A percentile compares a stretch with the other conserved stretches of the same genome.
phyloP scores from a whole-genome alignment of 2,329 filamentous ascomycete genomes.

The Paracorniculantispora psalliotae region DNA sequence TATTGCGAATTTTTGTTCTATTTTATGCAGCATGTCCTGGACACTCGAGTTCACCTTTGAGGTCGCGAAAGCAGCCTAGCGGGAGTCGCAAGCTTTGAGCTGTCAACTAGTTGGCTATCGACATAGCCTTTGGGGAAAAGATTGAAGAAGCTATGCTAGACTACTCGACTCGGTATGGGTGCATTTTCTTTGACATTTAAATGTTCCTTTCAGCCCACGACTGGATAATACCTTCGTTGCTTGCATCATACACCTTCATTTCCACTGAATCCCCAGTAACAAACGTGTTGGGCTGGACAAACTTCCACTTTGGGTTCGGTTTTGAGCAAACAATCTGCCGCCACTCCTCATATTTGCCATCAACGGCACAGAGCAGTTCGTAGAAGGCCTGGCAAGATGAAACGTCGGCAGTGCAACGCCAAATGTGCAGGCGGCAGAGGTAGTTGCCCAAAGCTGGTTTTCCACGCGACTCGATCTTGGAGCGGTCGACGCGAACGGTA shows the following conservation, averaged over 20 bases:
- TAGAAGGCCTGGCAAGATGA: background rate
- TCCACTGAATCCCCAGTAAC: background rate
- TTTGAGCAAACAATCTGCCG: background rate
- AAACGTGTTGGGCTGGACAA: constrained; percentile 1
- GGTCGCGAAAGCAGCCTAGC: too few species aligned
- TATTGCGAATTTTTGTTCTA: too few species aligned
- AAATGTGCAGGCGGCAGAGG: constrained; percentile 2
- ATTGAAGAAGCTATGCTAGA: too few species aligned
- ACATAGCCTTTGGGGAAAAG: too few species aligned
- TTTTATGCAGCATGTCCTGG: too few species aligned
- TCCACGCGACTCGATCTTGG: background rate
- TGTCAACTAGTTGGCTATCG: too few species aligned
- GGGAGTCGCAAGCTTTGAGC: too few species aligned
- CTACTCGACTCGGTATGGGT: background rate
- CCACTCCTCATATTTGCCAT: background rate
- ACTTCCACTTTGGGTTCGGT: background rate
- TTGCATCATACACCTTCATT: background rate
- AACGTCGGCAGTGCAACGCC: constrained; percentile 1
- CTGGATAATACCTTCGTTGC: constrained; percentile 2
- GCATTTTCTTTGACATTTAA: background rate
- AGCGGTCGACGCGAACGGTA: background rate
- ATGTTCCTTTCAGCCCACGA: background rate
- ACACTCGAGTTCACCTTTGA: too few species aligned
- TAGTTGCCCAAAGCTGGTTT: background rate
- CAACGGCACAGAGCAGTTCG: background rate